These are phyloP conservation scores for Agastache rugosa DNA, from an alignment of 257 asterid genomes.

Conservation along the genomic window DNA sequence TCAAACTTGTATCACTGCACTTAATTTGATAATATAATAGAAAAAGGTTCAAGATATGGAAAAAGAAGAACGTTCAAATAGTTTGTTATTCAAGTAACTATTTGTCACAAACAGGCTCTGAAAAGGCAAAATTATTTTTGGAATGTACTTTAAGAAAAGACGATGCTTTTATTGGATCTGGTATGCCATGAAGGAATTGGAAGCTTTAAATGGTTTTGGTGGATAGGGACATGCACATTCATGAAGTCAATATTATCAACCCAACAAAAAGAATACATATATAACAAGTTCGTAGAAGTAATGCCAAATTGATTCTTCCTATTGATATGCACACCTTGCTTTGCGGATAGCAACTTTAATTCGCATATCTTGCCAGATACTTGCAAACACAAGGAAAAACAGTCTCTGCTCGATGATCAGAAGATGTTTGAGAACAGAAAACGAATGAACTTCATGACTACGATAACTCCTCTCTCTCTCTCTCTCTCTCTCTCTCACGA, in stretches of 20 bases:
- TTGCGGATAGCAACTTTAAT: background rate
- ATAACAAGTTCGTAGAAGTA: background rate
- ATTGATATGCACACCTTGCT: background rate
- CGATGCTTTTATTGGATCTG: background rate
- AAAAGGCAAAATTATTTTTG: background rate
- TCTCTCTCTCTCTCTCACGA: background rate
- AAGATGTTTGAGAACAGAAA: background rate
- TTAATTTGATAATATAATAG: background rate
- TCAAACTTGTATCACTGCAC: background rate
- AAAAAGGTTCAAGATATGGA: background rate
- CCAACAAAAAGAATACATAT: background rate
- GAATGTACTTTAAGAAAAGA: background rate
- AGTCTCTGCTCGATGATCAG: background rate
- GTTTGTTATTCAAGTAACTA: background rate
- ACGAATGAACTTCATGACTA: background rate
- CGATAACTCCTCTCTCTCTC: background rate
- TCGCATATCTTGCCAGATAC: background rate
- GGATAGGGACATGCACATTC: background rate
- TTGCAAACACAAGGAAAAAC: background rate
- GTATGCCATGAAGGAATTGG: background rate
- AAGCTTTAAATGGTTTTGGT: background rate
- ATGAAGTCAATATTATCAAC: background rate
- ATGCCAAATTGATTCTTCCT: background rate
- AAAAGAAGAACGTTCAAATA: background rate
- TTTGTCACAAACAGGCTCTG: background rate